phyloP scores from a whole-genome alignment of 2,329 filamentous ascomycete species.

The Cercospora janseana region DNA sequence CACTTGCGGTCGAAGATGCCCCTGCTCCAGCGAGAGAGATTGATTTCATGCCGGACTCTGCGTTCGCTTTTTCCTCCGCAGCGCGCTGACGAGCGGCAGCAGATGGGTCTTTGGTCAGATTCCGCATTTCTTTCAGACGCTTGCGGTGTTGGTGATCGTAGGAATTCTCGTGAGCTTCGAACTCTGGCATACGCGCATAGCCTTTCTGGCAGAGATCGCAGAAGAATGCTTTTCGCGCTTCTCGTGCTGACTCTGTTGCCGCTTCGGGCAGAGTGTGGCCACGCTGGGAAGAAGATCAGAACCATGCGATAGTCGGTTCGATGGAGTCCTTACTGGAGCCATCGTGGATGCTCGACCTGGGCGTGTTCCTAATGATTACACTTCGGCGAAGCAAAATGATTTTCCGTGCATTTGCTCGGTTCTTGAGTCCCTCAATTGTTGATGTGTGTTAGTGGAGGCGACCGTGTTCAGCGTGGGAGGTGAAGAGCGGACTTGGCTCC shows the following conservation, averaged over 20 bases:
- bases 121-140: constrained; percentile 82
- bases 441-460: not conserved
- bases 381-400: too few species aligned
- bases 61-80: constrained; percentile 56
- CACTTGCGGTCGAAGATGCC: not conserved
- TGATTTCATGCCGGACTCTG: constrained; percentile 60
- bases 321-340: constrained; percentile 10
- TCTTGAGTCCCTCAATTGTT: too few species aligned
- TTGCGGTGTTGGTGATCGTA: constrained; percentile 95
- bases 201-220: constrained; percentile 89
- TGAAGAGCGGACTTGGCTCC: not conserved
- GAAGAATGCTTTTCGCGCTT: constrained; percentile 77
- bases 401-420: too few species aligned
- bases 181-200: constrained; percentile 92
- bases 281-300: constrained; percentile 26
- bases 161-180: constrained; percentile 87
- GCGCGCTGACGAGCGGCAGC: constrained; percentile 65
- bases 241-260: constrained; percentile 64
- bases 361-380: too few species aligned
- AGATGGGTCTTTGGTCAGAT: constrained; percentile 70
- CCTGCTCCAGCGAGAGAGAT: constrained; percentile 13
- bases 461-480: not conserved
- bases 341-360: constrained; percentile 1
- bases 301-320: not conserved
- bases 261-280: constrained; percentile 33